A percentile compares a stretch with the other conserved stretches of the same genome.
Conservation (phyloP, 805 yeast species). For the Hanseniaspora meyeri region DNA sequence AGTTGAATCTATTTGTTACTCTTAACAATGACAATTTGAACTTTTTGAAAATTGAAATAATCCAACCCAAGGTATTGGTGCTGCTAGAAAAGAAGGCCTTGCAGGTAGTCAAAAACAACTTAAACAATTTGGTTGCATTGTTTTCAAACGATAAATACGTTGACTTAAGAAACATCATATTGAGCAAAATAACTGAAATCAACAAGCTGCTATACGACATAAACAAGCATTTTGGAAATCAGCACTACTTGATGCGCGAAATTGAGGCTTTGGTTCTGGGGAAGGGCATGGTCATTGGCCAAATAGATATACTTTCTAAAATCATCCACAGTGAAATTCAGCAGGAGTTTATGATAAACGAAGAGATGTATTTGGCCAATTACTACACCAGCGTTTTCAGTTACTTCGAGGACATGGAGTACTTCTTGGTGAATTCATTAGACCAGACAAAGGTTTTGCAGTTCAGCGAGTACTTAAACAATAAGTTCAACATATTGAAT, state of each 20-base stretch:
- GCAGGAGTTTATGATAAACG: slow-evolving; percentile 2
- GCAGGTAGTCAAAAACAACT: background rate
- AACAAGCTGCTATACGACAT: slow-evolving; percentile 2
- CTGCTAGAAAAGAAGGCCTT: slow-evolving; percentile 2
- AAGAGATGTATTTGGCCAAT: background rate
- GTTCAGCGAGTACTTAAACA: background rate
- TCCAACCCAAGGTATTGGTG: slow-evolving; percentile 4
- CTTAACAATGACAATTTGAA: background rate
- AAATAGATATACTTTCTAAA: slow-evolving; percentile 7
- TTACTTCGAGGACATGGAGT: slow-evolving; percentile 1
- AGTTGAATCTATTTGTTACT: background rate
- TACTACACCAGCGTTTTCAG: slow-evolving; percentile 1
- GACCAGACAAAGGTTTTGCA: background rate
- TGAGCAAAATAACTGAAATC: background rate
- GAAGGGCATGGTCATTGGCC: slow-evolving; percentile 7
- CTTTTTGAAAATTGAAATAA: background rate
- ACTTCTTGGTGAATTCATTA: background rate
- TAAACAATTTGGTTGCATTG: background rate
- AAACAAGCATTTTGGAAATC: background rate
- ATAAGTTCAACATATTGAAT: background rate
- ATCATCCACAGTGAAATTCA: slow-evolving; percentile 6
- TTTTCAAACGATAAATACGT: background rate
- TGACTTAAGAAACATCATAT: background rate
- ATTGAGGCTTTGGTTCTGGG: slow-evolving; percentile 1
- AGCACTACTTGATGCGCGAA: slow-evolving; percentile 1